Evolutionary conservation across 2,329 filamentous ascomycete species (phyloP).

Genomic region (Geosmithia morbida): DNA sequence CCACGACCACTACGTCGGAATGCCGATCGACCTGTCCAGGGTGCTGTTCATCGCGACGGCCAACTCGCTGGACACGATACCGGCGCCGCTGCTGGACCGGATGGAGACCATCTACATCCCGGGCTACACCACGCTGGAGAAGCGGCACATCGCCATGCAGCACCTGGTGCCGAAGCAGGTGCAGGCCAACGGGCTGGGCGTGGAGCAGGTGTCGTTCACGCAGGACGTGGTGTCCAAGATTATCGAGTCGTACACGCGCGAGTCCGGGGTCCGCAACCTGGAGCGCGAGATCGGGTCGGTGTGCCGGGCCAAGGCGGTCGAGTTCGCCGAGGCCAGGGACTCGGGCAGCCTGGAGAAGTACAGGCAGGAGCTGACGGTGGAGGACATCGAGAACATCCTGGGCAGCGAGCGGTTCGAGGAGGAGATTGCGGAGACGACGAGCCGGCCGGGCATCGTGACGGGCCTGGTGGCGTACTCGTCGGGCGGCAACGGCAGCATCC

Average conservation of each 20-base stretch:
- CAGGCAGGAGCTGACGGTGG: slow-evolving; percentile 55
- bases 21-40: slow-evolving; percentile 90
- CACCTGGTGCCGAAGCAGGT: slow-evolving; percentile 97
- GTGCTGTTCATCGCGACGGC: slow-evolving; percentile 96
- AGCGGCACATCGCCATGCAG: slow-evolving; percentile 81
- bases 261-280: slow-evolving; percentile 88
- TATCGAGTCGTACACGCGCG: slow-evolving; percentile 91
- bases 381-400: slow-evolving; percentile 79
- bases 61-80: slow-evolving; percentile 89
- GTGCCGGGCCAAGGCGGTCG: slow-evolving; percentile 87
- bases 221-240: slow-evolving; percentile 86
- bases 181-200: slow-evolving; percentile 68
- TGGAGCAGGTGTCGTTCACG: slow-evolving; percentile 61
- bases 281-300: slow-evolving; percentile 93
- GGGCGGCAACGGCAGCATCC: slow-evolving; percentile 84
- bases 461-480: slow-evolving; percentile 90
- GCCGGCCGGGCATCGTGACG: slow-evolving; percentile 82
- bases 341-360: slow-evolving; percentile 53
- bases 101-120: slow-evolving; percentile 94
- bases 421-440: slow-evolving; percentile 78
- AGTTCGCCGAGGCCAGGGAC: slow-evolving; percentile 85
- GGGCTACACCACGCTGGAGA: slow-evolving; percentile 94
- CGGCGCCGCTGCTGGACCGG: slow-evolving; percentile 80
- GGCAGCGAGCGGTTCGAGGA: slow-evolving; percentile 91
- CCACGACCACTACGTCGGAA: slow-evolving; percentile 90